phyloP scores from a whole-genome alignment of 2,329 filamentous ascomycete species.

The Diaporthe sp. region DNA sequence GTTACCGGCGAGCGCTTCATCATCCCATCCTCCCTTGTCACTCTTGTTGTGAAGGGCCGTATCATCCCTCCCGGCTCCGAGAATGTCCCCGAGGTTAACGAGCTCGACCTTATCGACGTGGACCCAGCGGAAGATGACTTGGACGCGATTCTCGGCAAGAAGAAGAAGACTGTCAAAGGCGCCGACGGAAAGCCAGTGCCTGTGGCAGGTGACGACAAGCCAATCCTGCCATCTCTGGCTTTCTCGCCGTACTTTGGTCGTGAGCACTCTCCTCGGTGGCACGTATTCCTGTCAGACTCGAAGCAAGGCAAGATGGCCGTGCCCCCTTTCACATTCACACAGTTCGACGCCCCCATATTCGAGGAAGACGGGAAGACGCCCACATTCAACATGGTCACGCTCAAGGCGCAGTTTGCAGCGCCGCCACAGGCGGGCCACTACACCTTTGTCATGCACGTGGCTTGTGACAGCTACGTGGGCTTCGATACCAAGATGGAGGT shows the following conservation, averaged over 20 bases:
- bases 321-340: slow-evolving; percentile 93
- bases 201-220: slow-evolving; percentile 67
- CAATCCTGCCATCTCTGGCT: slow-evolving; percentile 85
- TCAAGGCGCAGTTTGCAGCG: slow-evolving; percentile 97
- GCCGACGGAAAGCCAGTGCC: slow-evolving; percentile 69
- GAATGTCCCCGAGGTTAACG: slow-evolving; percentile 80
- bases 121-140: slow-evolving; percentile 95
- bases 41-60: slow-evolving; percentile 94
- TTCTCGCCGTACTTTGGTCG: slow-evolving; percentile 92
- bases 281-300: slow-evolving; percentile 93
- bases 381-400: slow-evolving; percentile 94
- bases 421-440: slow-evolving; percentile 94
- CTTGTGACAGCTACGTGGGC: slow-evolving; percentile 95
- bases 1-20: slow-evolving; percentile 94
- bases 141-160: slow-evolving; percentile 85
- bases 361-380: slow-evolving; percentile 81
- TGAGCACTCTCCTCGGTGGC: slow-evolving; percentile 91
- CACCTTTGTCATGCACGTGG: slow-evolving; percentile 92
- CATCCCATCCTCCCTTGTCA: slow-evolving; percentile 91
- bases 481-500: slow-evolving; percentile 95
- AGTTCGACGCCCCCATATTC: slow-evolving; percentile 91
- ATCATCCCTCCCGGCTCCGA: slow-evolving; percentile 89
- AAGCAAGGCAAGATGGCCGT: slow-evolving; percentile 97
- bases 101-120: slow-evolving; percentile 87
- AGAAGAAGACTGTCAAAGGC: slow-evolving; percentile 76